Conservation (phyloP, 352 stramenopile genomes). For the Globisporangium canariense region DNA sequence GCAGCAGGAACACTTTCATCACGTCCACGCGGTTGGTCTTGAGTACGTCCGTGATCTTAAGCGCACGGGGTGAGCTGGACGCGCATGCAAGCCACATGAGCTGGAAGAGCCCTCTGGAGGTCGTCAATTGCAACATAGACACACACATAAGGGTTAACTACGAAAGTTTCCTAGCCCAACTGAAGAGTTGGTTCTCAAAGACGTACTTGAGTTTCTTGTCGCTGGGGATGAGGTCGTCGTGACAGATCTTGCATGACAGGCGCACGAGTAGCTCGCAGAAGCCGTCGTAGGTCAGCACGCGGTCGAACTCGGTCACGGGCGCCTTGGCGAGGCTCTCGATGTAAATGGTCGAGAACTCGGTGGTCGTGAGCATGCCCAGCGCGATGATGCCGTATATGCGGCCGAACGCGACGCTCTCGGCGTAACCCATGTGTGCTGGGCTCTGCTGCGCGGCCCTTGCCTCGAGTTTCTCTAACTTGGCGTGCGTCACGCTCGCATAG, state of each 20-base stretch:
- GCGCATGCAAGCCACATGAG: constrained; percentile 78
- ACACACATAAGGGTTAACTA: not conserved
- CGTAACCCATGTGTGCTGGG: constrained; percentile 61
- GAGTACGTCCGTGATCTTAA: constrained; percentile 69
- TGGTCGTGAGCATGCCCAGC: constrained; percentile 70
- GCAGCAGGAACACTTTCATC: constrained; percentile 54
- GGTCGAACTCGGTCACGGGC: constrained; percentile 49
- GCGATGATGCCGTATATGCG: constrained; percentile 77
- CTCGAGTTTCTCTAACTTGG: constrained; percentile 68
- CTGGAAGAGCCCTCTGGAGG: constrained; percentile 60
- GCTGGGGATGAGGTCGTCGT: constrained; percentile 26
- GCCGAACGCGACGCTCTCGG: constrained; percentile 60
- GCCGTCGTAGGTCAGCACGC: constrained; percentile 52
- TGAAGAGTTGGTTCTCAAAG: not conserved
- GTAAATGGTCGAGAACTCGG: constrained; percentile 71
- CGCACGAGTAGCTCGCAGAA: constrained; percentile 73
- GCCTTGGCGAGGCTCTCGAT: constrained; percentile 69
- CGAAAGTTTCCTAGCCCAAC: not conserved
- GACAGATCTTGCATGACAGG: constrained; percentile 44
- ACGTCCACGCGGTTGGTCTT: constrained; percentile 68
- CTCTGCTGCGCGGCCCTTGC: constrained; percentile 42
- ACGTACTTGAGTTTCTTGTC: constrained; percentile 65
- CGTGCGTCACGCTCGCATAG: constrained; percentile 45
- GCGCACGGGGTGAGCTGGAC: constrained; percentile 39
- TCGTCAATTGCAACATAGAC: not conserved